These are phyloP conservation scores for Rhizopogon vesiculosus DNA, from an alignment of 768 basidiomycete genomes.

Conservation along the genomic window DNA sequence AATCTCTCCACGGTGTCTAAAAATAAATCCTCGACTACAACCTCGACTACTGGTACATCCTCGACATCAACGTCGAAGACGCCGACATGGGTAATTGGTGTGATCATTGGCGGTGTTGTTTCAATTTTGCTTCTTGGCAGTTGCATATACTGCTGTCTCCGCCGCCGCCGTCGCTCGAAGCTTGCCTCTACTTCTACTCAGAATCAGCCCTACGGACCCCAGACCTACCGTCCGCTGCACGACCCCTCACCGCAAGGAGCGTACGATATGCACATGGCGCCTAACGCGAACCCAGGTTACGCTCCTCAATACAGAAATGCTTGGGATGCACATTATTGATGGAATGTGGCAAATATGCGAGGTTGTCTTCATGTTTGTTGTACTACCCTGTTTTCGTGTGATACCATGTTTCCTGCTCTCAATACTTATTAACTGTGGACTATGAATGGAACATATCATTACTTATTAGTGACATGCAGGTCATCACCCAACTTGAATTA, in stretches of 20 bases:
- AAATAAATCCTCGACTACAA: neutral
- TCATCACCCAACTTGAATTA: no score
- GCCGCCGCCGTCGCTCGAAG: slow-evolving; percentile 11
- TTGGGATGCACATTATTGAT: slow-evolving; percentile 19
- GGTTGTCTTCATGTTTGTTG: neutral
- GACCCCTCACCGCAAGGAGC: slow-evolving; percentile 24
- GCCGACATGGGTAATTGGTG: slow-evolving; percentile 10
- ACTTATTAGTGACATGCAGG: no score
- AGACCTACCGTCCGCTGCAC: slow-evolving; percentile 19
- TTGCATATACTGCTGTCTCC: slow-evolving; percentile 3
- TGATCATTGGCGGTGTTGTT: slow-evolving; percentile 9
- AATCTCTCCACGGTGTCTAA: neutral
- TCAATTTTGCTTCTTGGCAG: slow-evolving; percentile 3
- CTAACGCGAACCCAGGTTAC: slow-evolving; percentile 9
- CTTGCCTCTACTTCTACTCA: neutral
- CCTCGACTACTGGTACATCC: slow-evolving; percentile 9
- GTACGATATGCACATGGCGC: slow-evolving; percentile 20
- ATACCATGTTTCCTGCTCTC: neutral
- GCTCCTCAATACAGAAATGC: slow-evolving; percentile 12
- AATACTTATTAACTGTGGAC: no score
- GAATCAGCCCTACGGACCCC: neutral
- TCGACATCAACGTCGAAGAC: slow-evolving; percentile 16
- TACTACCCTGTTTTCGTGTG: neutral
- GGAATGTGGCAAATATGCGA: no score
- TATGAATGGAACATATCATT: no score